Percentiles rank a stretch among this genome's conserved stretches.
Evolutionary conservation across 83 land plant species (phyloP).

Genomic region (Thuja plicata): DNA sequence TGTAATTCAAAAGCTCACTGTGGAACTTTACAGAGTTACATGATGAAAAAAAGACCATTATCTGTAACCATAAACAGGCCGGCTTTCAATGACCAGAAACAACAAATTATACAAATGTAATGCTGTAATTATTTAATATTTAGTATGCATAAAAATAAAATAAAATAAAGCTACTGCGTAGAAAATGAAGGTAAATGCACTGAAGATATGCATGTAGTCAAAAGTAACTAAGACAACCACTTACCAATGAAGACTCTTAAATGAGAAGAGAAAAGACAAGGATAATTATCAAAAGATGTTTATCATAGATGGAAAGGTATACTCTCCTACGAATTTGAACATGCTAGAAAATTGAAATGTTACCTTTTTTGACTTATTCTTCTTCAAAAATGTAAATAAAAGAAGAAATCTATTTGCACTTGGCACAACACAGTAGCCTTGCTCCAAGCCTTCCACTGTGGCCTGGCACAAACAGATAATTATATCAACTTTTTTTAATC

Average conservation of each 20-base stretch:
- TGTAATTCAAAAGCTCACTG: slow-evolving; percentile 80
- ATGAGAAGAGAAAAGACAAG: background rate
- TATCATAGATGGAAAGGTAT: background rate
- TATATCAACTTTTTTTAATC: slow-evolving; percentile 4
- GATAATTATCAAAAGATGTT: background rate
- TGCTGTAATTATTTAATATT: background rate
- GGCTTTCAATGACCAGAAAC: background rate
- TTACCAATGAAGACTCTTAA: background rate
- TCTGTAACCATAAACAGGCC: slow-evolving; percentile 16
- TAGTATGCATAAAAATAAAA: background rate
- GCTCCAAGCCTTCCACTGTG: slow-evolving; percentile 92
- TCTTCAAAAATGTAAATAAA: slow-evolving; percentile 88
- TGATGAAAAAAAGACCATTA: slow-evolving; percentile 97
- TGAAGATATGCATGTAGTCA: background rate
- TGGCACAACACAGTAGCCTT: slow-evolving; percentile 91
- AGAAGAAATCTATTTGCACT: slow-evolving; percentile 80
- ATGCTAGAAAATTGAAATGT: background rate
- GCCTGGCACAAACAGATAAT: slow-evolving; percentile 43
- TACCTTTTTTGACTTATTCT: slow-evolving; percentile 80
- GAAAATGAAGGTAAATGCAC: background rate
- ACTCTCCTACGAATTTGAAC: background rate
- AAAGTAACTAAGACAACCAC: slow-evolving; percentile 1
- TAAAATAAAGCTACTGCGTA: background rate
- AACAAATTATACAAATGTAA: background rate
- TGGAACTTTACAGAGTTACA: slow-evolving; percentile 95